phyloP scores from a whole-genome alignment of 1,284 basidiomycete genomes.

The Cutaneotrichosporon arboriforme region DNA sequence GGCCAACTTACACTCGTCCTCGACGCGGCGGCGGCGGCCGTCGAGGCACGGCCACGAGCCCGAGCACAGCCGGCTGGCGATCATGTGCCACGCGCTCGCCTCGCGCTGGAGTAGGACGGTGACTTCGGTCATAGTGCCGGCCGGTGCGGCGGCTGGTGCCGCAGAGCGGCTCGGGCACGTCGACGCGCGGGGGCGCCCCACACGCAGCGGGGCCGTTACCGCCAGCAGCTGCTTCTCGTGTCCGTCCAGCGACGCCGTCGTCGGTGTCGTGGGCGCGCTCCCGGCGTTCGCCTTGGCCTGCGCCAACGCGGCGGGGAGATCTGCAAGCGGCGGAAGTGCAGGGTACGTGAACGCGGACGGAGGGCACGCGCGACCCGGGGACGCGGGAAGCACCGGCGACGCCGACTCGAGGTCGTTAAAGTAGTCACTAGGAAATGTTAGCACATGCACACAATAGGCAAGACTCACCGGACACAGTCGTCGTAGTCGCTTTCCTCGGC shows the following conservation, averaged over 20 bases:
- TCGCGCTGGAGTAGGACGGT: constrained; percentile 27
- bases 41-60: constrained; percentile 22
- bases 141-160: too few species aligned
- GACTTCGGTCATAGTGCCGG: constrained; percentile 16
- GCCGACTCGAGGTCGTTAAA: constrained; percentile 19
- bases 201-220: not conserved
- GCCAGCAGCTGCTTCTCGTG: not conserved
- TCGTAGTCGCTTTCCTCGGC: constrained; percentile 32
- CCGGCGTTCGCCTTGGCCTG: constrained; percentile 1
- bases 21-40: constrained; percentile 14
- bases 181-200: constrained; percentile 8
- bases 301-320: constrained; percentile 12
- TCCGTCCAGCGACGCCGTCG: too few species aligned
- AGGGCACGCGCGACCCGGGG: not conserved
- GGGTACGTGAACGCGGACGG: constrained; percentile 4
- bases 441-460: not conserved
- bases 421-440: constrained; percentile 24
- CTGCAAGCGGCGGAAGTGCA: constrained; percentile 11
- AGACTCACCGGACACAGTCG: constrained; percentile 19
- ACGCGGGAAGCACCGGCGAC: constrained; percentile 1
- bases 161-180: constrained; percentile 9
- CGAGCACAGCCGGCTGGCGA: constrained; percentile 24
- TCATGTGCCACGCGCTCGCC: constrained; percentile 27
- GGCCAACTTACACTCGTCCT: constrained; percentile 26
- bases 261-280: not conserved